Percentiles rank a stretch among this genome's conserved stretches.
These are phyloP conservation scores for Leptographium wingfieldii DNA, from an alignment of 2,329 filamentous ascomycete species.

Conservation along the genomic window DNA sequence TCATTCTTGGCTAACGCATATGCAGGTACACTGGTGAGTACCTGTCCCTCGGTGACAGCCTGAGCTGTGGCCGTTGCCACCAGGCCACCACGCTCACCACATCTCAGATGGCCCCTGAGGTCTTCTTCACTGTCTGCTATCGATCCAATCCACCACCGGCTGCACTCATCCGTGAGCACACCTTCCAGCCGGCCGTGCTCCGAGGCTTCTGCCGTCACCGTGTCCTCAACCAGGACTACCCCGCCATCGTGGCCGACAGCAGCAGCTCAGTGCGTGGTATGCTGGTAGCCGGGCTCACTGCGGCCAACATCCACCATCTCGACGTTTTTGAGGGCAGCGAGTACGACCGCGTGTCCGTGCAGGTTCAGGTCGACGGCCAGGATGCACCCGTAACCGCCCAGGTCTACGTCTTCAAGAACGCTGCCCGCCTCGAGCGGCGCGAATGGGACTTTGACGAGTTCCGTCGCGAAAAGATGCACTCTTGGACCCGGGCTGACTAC, in stretches of 20 bases:
- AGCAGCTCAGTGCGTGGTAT: constrained; percentile 57
- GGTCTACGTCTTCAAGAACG: constrained; percentile 51
- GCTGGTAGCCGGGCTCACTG: constrained; percentile 65
- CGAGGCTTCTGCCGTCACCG: constrained; percentile 57
- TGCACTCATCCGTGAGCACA: constrained; percentile 42
- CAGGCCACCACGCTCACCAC: too few relatives aligned
- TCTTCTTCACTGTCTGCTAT: constrained; percentile 79
- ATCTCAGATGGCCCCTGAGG: constrained; percentile 61
- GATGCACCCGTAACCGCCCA: constrained; percentile 37
- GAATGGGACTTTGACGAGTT: constrained; percentile 91
- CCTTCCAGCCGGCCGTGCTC: constrained; percentile 63
- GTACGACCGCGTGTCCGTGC: constrained; percentile 47
- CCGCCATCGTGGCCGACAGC: constrained; percentile 52
- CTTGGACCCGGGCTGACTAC: constrained; percentile 40
- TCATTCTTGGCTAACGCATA: background rate
- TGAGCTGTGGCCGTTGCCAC: background rate
- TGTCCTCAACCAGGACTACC: constrained; percentile 63
- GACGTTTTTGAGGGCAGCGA: constrained; percentile 73
- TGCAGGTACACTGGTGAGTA: constrained; percentile 25
- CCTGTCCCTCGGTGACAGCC: background rate
- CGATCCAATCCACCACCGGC: constrained; percentile 36
- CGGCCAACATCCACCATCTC: constrained; percentile 60
- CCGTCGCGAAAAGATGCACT: constrained; percentile 53
- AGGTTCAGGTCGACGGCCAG: constrained; percentile 33
- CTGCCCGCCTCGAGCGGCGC: constrained; percentile 44